A percentile compares a stretch with the other conserved stretches of the same genome.
Evolutionary conservation across 2,329 filamentous ascomycete genomes (phyloP).

Genomic region (Calonectria naviculata): DNA sequence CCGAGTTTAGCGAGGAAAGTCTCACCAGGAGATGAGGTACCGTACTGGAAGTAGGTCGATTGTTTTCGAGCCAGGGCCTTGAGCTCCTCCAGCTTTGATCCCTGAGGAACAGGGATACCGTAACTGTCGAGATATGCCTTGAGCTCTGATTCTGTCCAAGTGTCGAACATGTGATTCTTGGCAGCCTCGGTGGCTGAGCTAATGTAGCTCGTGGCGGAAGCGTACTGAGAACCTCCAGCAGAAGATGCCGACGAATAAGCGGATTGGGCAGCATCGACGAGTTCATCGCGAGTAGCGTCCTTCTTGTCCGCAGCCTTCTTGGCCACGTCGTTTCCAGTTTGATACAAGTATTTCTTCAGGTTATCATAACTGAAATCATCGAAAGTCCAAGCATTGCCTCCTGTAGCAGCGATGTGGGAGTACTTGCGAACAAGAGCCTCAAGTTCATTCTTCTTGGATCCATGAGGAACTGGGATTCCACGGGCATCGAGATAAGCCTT

Average conservation of each 20-base stretch:
- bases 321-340: slow-evolving; percentile 64
- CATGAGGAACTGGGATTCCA: slow-evolving; percentile 79
- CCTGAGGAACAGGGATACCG: slow-evolving; percentile 75
- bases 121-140: slow-evolving; percentile 86
- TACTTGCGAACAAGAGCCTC: slow-evolving; percentile 80
- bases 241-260: slow-evolving; percentile 70
- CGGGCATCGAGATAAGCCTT: slow-evolving; percentile 84
- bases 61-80: slow-evolving; percentile 78
- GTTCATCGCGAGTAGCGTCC: slow-evolving; percentile 77
- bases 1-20: slow-evolving; percentile 74
- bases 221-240: slow-evolving; percentile 67
- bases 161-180: slow-evolving; percentile 76
- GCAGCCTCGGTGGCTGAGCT: slow-evolving; percentile 72
- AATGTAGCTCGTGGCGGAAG: slow-evolving; percentile 78
- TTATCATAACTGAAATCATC: slow-evolving; percentile 81
- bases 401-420: slow-evolving; percentile 74
- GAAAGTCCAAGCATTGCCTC: slow-evolving; percentile 81
- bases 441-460: slow-evolving; percentile 77
- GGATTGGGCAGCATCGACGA: slow-evolving; percentile 72
- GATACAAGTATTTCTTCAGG: slow-evolving; percentile 67
- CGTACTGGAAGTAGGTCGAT: slow-evolving; percentile 81
- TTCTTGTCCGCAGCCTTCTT: slow-evolving; percentile 71
- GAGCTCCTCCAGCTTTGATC: slow-evolving; percentile 75
- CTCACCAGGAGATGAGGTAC: slow-evolving; percentile 72
- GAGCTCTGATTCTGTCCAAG: slow-evolving; percentile 79